phyloP scores from a whole-genome alignment of 2,329 filamentous ascomycete genomes.

The Esteya vermicola region DNA sequence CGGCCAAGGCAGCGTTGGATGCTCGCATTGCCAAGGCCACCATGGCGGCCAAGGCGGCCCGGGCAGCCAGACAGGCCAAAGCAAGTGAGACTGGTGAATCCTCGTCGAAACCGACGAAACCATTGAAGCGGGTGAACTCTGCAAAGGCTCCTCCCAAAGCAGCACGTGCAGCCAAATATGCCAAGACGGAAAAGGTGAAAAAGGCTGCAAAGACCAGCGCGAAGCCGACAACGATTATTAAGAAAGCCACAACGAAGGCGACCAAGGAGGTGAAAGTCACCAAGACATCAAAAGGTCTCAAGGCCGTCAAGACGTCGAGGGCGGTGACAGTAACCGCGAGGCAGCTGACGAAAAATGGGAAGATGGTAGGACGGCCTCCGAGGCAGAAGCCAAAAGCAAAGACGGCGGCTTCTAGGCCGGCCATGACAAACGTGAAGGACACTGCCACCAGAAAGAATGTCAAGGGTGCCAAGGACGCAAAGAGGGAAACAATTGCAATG shows the following conservation, averaged over 20 bases:
- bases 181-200: constrained; percentile 13
- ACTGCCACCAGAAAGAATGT: no score
- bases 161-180: constrained; percentile 7
- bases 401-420: no score
- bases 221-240: background rate
- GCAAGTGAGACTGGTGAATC: background rate
- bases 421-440: no score
- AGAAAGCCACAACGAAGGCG: background rate
- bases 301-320: no score
- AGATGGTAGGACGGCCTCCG: background rate
- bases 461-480: no score
- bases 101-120: background rate
- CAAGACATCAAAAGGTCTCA: background rate
- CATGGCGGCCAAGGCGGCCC: background rate
- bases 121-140: constrained; percentile 18
- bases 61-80: background rate
- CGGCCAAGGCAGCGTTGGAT: background rate
- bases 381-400: no score
- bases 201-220: constrained; percentile 4
- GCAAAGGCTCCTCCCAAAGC: constrained; percentile 20
- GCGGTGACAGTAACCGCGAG: no score
- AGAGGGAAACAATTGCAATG: background rate
- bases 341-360: no score
- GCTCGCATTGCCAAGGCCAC: constrained; percentile 15
- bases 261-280: background rate